Percentiles rank a stretch among this genome's conserved stretches.
Conservation (phyloP, 495 filamentous ascomycete genomes). For the Parmelia sp. region DNA sequence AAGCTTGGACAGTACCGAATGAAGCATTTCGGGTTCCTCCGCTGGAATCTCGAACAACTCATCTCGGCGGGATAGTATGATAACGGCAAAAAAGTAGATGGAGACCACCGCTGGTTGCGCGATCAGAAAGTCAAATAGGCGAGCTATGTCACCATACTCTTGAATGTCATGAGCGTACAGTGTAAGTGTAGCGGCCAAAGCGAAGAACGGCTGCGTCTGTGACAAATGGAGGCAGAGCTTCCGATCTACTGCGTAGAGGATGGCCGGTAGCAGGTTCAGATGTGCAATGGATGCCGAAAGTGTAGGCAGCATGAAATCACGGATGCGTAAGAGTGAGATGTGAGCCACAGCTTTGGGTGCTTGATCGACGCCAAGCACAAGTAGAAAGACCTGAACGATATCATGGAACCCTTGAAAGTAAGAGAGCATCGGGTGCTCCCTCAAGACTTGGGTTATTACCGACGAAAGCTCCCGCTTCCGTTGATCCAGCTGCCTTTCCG, state of each 20-base stretch:
- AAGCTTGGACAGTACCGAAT: conserved; percentile 80
- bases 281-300: conserved; percentile 76
- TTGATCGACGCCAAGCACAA: conserved; percentile 63
- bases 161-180: conserved; percentile 95
- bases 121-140: conserved; percentile 85
- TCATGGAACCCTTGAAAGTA: conserved; percentile 99
- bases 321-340: conserved; percentile 80
- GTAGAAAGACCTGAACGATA: conserved; percentile 91
- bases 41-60: conserved; percentile 75
- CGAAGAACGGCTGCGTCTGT: conserved; percentile 80
- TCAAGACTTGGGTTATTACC: conserved; percentile 69
- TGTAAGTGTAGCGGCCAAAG: conserved; percentile 80
- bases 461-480: conserved; percentile 67
- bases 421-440: conserved; percentile 75
- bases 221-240: conserved; percentile 65
- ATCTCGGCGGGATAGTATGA: conserved; percentile 68
- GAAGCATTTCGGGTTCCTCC: conserved; percentile 92
- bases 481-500: conserved; percentile 52
- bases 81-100: conserved; percentile 86
- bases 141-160: conserved; percentile 76
- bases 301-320: conserved; percentile 95
- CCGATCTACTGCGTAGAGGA: conserved; percentile 63
- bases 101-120: conserved; percentile 78
- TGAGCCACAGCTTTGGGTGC: conserved; percentile 57
- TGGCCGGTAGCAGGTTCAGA: conserved; percentile 73